Evolutionary conservation across 805 yeast genomes (phyloP), one percentile per base, ranked within the genome.

Genomic region (Ogataea pignaliae): DNA sequence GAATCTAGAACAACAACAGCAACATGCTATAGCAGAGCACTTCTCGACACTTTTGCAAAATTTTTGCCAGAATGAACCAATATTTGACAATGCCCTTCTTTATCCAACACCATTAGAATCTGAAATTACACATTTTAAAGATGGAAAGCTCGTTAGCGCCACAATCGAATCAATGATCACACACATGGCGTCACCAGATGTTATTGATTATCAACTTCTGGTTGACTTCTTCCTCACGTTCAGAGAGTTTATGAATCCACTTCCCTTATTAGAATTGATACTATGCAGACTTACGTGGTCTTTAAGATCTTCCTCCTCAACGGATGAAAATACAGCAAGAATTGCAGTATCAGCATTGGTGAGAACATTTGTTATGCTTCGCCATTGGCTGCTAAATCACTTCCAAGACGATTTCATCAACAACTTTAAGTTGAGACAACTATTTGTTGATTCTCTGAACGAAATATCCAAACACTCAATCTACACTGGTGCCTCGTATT

Each of bases 371-470:
- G 96, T 88, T 26, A 81, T 85, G 28, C 54, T 93, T 36, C 77
- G 97, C 56, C 96, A 88, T 66, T 91, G 98, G 96, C 62, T 91
- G 15, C 65, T 87, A 46, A 91, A 90, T 63, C 90, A 87, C 61
- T 93, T 88, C 56, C 73, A 80, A 35, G 91, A 87, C 59, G 98
- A 93, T 63, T 93, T 90, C 60, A 68, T 83, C 21, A 64, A 75
- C 13, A 71, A 76, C 39, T 53, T 66, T 16, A 69, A 73, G 42
- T 63, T 84, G 30, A 67, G 89, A 43, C 50, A 54, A 17, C 53
- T 62, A 18, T 73, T 79, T 44, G 61, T 72, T 3, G 49, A 61
- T 12, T 69, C 71, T 13, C 51, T 80, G 34, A 72, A 77, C 59
- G 66, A 62, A 51, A 42, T 71, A 47, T 40, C 71, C 10, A 60